A percentile compares a stretch with the other conserved stretches of the same genome.
Conservation (phyloP, 306 rosid genomes). For the Morella rubra region DNA sequence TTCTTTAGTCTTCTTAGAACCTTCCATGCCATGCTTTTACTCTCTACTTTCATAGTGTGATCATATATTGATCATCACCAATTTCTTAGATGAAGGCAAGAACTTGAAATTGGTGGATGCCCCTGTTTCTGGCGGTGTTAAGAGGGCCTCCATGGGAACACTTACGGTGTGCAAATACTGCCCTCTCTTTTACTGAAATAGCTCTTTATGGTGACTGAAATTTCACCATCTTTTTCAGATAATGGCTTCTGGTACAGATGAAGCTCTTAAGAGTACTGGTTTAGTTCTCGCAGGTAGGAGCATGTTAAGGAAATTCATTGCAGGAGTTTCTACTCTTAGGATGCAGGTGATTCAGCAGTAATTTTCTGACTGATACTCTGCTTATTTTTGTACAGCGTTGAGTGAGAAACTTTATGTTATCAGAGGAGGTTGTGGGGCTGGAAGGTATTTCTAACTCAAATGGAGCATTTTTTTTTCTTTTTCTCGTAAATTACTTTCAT, state of each 20-base stretch:
- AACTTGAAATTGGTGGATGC: conserved; percentile 93
- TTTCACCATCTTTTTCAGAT: conserved; percentile 50
- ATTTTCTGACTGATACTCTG: conserved; percentile 29
- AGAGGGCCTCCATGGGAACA: conserved; percentile 72
- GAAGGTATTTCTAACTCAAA: conserved; percentile 62
- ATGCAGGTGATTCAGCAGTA: conserved; percentile 22
- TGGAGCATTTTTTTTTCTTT: neutral
- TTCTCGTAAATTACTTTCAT: neutral
- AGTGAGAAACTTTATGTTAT: conserved; percentile 94
- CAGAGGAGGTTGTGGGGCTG: conserved; percentile 89
- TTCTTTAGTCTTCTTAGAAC: conserved; percentile 16
- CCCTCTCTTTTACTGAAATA: conserved; percentile 27
- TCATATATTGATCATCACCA: conserved; percentile 31
- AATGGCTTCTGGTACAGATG: conserved; percentile 87
- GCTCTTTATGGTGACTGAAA: conserved; percentile 26
- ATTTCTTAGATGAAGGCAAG: conserved; percentile 68
- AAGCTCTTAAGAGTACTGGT: conserved; percentile 80
- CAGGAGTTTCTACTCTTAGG: conserved; percentile 20
- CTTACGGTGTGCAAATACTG: conserved; percentile 67
- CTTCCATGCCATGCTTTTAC: conserved; percentile 13
- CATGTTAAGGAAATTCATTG: conserved; percentile 21
- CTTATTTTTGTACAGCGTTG: conserved; percentile 57
- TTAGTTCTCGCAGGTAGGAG: conserved; percentile 72
- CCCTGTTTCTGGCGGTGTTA: conserved; percentile 96
- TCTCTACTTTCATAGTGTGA: conserved; percentile 29